phyloP scores from a whole-genome alignment of 148 eudicot species.

The Fagopyrum esculentum region DNA sequence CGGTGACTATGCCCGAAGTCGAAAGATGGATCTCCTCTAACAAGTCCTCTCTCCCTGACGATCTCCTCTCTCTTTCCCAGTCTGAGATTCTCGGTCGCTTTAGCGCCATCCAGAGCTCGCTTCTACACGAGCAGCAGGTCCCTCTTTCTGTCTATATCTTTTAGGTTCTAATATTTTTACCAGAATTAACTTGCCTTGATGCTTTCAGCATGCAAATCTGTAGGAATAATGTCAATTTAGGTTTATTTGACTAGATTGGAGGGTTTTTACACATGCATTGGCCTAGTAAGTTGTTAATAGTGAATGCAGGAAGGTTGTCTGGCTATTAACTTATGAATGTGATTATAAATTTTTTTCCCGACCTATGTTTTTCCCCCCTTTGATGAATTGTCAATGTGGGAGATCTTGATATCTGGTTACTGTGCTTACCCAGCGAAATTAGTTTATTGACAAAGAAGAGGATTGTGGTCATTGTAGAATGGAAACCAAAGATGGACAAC shows the following conservation, averaged over 20 bases:
- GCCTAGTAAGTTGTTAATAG: neutral
- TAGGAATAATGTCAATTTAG: neutral
- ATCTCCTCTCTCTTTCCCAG: conserved; percentile 30
- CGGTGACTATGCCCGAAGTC: conserved; percentile 27
- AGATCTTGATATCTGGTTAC: neutral
- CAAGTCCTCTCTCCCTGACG: conserved; percentile 25
- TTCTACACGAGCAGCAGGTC: neutral
- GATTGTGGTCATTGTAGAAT: neutral
- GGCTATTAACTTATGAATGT: neutral
- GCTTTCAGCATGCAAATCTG: neutral
- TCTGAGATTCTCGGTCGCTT: conserved; percentile 30
- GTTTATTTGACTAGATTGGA: neutral
- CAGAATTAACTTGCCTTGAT: neutral
- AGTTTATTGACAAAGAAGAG: neutral
- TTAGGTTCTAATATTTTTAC: neutral
- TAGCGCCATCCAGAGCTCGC: conserved; percentile 19
- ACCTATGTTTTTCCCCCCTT: neutral
- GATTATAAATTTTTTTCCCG: neutral
- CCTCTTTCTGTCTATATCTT: neutral
- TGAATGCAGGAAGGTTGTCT: neutral
- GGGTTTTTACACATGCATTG: neutral
- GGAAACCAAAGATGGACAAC: neutral
- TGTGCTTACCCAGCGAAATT: neutral
- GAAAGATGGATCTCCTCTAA: conserved; percentile 40
- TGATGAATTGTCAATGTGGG: neutral